Conservation (phyloP, 306 rosid genomes). For the Canavalia ensiformis region DNA sequence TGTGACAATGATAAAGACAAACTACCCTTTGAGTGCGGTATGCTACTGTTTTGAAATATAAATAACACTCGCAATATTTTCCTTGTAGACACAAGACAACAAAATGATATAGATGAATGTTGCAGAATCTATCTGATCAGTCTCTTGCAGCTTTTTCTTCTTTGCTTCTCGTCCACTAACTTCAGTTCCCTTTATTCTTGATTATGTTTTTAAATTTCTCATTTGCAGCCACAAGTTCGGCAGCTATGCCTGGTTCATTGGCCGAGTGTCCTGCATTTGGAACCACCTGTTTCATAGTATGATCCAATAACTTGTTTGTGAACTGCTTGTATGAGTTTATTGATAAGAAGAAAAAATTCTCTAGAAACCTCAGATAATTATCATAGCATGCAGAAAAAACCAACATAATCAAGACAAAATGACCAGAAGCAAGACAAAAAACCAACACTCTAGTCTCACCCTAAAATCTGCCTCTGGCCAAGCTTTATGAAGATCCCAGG, state of each 20-base stretch:
- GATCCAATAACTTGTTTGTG: conserved; percentile 36
- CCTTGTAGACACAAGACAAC: conserved; percentile 30
- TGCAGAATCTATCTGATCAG: conserved; percentile 23
- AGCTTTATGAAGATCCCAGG: conserved; percentile 99
- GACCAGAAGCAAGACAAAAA: conserved; percentile 32
- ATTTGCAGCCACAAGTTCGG: conserved; percentile 92
- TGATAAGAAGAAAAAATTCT: conserved; percentile 12
- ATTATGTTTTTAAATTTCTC: conserved; percentile 75
- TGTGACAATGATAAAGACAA: not conserved
- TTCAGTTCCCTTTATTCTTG: conserved; percentile 60
- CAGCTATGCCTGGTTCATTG: conserved; percentile 88
- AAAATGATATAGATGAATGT: not conserved
- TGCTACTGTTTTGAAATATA: conserved; percentile 13
- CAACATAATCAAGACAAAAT: conserved; percentile 13
- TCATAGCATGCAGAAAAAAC: conserved; percentile 42
- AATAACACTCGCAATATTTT: conserved; percentile 15
- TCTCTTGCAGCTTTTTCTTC: not conserved
- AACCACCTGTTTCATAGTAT: conserved; percentile 68
- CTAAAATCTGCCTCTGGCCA: conserved; percentile 96
- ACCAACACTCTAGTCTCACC: conserved; percentile 56
- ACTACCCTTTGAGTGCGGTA: not conserved
- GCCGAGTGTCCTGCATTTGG: conserved; percentile 94
- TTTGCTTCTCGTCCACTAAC: conserved; percentile 38
- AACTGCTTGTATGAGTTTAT: not conserved
- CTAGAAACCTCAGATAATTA: conserved; percentile 12